phyloP scores from a whole-genome alignment of 352 stramenopile species.

The Saprolegnia diclina region DNA sequence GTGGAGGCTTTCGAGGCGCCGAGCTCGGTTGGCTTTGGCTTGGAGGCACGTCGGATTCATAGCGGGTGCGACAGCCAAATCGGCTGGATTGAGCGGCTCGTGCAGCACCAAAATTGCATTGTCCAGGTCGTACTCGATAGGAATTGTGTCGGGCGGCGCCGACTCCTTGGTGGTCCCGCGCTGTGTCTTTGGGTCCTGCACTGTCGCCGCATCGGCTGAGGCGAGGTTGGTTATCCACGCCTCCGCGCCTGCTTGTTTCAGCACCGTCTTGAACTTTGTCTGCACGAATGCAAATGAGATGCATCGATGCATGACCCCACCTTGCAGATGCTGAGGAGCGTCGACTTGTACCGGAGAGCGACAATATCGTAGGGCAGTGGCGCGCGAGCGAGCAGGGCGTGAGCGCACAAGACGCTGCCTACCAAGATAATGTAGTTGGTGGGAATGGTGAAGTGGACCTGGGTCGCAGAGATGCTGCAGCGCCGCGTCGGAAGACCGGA shows the following conservation, averaged over 20 bases:
- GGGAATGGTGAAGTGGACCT: too few relatives aligned
- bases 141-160: neutral
- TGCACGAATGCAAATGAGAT: neutral
- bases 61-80: neutral
- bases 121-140: slow-evolving; percentile 10
- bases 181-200: neutral
- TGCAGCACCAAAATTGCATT: slow-evolving; percentile 17
- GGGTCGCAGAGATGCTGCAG: neutral
- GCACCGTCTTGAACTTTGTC: slow-evolving; percentile 18
- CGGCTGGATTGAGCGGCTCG: neutral
- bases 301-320: neutral
- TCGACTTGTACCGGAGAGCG: slow-evolving; percentile 14
- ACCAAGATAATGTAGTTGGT: too few relatives aligned
- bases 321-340: slow-evolving; percentile 6
- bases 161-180: neutral
- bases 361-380: slow-evolving; percentile 4
- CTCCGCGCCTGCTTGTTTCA: slow-evolving; percentile 1
- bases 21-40: slow-evolving; percentile 15
- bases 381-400: neutral
- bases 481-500: neutral
- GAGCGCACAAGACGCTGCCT: neutral
- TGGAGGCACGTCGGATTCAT: slow-evolving; percentile 9
- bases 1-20: slow-evolving; percentile 18
- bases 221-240: neutral
- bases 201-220: neutral